Evolutionary conservation across 768 basidiomycete species (phyloP).

Genomic region (Hypholoma fasciculare): DNA sequence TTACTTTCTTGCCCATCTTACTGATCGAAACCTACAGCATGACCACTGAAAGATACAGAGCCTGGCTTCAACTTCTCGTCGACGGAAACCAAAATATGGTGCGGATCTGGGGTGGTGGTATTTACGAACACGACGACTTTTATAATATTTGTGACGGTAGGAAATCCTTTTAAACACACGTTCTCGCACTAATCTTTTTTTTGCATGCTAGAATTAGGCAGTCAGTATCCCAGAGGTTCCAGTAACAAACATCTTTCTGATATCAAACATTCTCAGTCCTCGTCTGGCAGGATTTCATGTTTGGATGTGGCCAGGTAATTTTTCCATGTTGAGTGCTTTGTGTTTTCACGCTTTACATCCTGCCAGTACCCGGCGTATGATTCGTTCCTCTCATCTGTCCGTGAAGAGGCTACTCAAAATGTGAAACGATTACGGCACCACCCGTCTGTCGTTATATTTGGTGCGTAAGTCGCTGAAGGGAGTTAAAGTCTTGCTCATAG

Average conservation of each 20-base stretch:
- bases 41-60: constrained; percentile 58
- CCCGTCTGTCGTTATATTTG: constrained; percentile 87
- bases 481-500: neutral
- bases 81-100: constrained; percentile 93
- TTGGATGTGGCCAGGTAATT: constrained; percentile 86
- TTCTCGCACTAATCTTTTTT: neutral
- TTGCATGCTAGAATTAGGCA: constrained; percentile 58
- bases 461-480: constrained; percentile 35
- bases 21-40: constrained; percentile 29
- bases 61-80: constrained; percentile 83
- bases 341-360: neutral
- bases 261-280: constrained; percentile 52
- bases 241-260: neutral
- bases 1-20: neutral
- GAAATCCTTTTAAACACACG: neutral
- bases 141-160: constrained; percentile 83
- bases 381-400: constrained; percentile 70
- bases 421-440: constrained; percentile 85
- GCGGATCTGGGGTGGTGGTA: constrained; percentile 93
- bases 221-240: constrained; percentile 31
- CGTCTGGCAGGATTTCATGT: constrained; percentile 99
- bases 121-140: constrained; percentile 82
- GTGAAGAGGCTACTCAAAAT: constrained; percentile 78
- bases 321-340: neutral
- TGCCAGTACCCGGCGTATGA: constrained; percentile 86